phyloP scores from a whole-genome alignment of 352 stramenopile species.

The Phytophthora fragariae region DNA sequence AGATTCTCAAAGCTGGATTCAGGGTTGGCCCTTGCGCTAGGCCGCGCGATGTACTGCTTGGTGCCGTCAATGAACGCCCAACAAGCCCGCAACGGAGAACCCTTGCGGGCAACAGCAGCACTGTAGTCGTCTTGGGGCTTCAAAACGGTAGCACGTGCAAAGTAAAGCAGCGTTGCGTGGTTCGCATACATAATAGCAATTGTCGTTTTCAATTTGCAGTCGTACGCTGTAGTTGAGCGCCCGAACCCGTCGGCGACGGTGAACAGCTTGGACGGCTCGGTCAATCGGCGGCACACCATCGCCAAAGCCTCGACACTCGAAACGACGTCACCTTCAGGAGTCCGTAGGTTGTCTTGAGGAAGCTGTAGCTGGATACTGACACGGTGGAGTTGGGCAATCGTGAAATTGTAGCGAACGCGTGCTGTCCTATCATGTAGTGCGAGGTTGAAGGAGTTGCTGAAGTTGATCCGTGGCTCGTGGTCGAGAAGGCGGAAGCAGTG shows the following conservation, averaged over 20 bases:
- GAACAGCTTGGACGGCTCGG: constrained; percentile 10
- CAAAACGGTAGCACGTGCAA: background rate
- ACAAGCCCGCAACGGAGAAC: background rate
- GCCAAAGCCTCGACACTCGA: constrained; percentile 7
- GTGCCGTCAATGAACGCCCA: constrained; percentile 16
- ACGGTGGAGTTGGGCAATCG: background rate
- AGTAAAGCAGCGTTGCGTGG: background rate
- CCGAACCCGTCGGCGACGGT: constrained; percentile 15
- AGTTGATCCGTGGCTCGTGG: constrained; percentile 3
- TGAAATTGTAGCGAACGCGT: constrained; percentile 14
- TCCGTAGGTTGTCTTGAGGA: background rate
- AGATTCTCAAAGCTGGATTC: constrained; percentile 1
- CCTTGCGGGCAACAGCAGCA: constrained; percentile 2
- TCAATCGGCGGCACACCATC: constrained; percentile 4
- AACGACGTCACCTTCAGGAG: background rate
- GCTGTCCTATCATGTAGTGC: background rate
- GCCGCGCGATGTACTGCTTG: constrained; percentile 11
- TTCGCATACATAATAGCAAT: background rate
- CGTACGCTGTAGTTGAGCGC: background rate
- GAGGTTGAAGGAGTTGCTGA: constrained; percentile 1
- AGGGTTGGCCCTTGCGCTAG: background rate
- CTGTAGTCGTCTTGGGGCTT: background rate
- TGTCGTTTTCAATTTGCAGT: constrained; percentile 1
- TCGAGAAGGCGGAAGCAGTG: constrained; percentile 8
- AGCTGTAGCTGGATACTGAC: background rate